Evolutionary conservation across 805 yeast genomes (phyloP), one percentile per base, ranked within the genome.

Genomic region (Saccharomycopsis sp.): DNA sequence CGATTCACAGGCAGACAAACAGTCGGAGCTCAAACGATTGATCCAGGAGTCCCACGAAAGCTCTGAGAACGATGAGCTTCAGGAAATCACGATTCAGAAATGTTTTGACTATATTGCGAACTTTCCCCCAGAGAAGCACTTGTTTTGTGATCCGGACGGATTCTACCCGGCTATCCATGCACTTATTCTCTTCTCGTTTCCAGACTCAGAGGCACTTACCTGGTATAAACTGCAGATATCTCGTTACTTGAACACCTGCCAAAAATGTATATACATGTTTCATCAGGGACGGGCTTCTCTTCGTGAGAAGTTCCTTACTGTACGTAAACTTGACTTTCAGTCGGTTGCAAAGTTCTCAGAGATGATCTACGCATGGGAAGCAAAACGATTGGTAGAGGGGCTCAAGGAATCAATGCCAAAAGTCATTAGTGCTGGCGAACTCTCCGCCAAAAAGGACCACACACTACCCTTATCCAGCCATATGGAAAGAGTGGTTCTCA

Each of bases 151-250:
- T 64, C 72, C 72, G 7, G 68, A 68, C 34, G 71, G 79, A 60
- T 72, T 71, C 49, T 78, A 81, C 1, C 74, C 82, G 20, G 73
- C 86, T 8, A 74, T 78, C 14, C 84, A 84, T 65, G 72, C 79
- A 8, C 68, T 86, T 56, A 79, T 86, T 15, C 71, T 84, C 59
- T 84, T 85, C 66, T 84, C 91, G 2, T 84, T 85, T 64, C 76
- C 77, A 2, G 79, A 75, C 24, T 73, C 73, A 44, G 76, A 73
- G n/a, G 76, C 78, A 1, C 72, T 78, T 17, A 65, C 65, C 3
- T 77, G 81, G 76, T 69, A 78, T 56, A 74, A 76, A 54, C 72
- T 73, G 8, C 63, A 65, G 14, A 72, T 81, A 54, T 68, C 70
- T 2, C 67, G 69, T 0, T 71, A 77, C 23, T 69, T 87, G 14